Base-by-base conservation (phyloP, 768 basidiomycete genomes). In the Neoboletus brunneissimus region DNA sequence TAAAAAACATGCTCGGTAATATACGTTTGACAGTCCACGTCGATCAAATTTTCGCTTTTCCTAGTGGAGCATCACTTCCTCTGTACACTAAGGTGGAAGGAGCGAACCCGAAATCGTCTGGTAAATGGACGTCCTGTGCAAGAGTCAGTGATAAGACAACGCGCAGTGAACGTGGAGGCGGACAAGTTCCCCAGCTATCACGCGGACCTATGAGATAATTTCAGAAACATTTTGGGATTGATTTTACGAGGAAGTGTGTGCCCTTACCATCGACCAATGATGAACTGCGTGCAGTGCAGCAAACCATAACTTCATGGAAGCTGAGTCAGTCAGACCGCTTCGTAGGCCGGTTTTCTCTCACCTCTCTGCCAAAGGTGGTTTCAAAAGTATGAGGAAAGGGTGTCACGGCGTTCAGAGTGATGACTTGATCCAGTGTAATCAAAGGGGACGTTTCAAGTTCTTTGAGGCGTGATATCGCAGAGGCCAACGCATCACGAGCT, bases 221-320 rank as follows among this genome's bases (percentile, higher is more conserved):
- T 60, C 56, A 56, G 41, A 53, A 49, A 38, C n/a, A 43, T 40
- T 12, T 34, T 4, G 59, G 25, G 49, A 51, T n/a, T 11, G 23
- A 41, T 15, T 41, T 40, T 20, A 37, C 29, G 37, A 42, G 38
- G n/a, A 56, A 40, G 54, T 18, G 22, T 15, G 18, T 27, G 22
- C 15, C 63, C 81, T 61, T 67, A 89, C 89, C 88, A 91, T 91
- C 20, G 89, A 91, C 89, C 89, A 94, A 67, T 94, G 91, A 72
- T 94, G 91, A 25, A 94, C 87, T 42, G 91, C 91, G 65, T 94
- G 91, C 32, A 94, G 73, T 23, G 79, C 84, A n/a, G 84, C 82
- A 69, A 94, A 94, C 91, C 91, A 94, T 18, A 94, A 73, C 90
- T 92, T 50, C 32, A 62, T 46, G 42, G 37, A 31, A 41, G 29